These are phyloP conservation scores for Mimosa pudica DNA, from an alignment of 306 rosid species.

Conservation along the genomic window DNA sequence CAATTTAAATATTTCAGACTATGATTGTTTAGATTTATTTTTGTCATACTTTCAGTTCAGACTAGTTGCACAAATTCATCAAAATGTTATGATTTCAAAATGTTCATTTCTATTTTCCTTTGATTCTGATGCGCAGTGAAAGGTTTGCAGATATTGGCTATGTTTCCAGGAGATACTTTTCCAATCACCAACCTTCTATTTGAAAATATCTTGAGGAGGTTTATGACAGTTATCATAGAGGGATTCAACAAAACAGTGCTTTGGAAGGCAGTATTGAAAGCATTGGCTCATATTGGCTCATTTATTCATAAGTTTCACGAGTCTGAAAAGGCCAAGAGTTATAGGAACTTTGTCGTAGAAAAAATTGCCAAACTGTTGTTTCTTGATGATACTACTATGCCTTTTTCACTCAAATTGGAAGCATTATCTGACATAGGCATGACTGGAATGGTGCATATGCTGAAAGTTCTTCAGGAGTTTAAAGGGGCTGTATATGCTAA, in stretches of 20 bases:
- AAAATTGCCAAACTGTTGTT: slow-evolving; percentile 58
- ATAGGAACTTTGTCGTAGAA: slow-evolving; percentile 57
- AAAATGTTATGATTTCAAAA: slow-evolving; percentile 8
- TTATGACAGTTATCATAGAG: slow-evolving; percentile 69
- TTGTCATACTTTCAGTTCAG: slow-evolving; percentile 2
- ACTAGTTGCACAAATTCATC: slow-evolving; percentile 12
- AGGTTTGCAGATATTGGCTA: slow-evolving; percentile 80
- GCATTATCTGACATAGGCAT: slow-evolving; percentile 71
- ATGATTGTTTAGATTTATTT: neutral
- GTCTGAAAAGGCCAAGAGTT: slow-evolving; percentile 67
- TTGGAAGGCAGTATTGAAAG: slow-evolving; percentile 76
- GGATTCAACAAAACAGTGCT: slow-evolving; percentile 50
- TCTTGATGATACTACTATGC: slow-evolving; percentile 52
- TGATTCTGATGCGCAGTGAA: slow-evolving; percentile 59
- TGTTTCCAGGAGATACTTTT: slow-evolving; percentile 68
- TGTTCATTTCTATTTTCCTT: slow-evolving; percentile 35
- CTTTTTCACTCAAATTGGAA: slow-evolving; percentile 71
- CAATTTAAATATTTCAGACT: neutral
- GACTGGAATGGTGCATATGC: slow-evolving; percentile 70
- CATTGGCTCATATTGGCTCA: slow-evolving; percentile 71
- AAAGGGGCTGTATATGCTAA: slow-evolving; percentile 58
- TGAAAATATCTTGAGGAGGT: slow-evolving; percentile 60
- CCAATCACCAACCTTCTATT: slow-evolving; percentile 54
- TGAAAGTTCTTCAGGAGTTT: slow-evolving; percentile 67
- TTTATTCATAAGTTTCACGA: slow-evolving; percentile 53